Conservation (phyloP, 164 flowering plant species). For the Cinnamomum micranthum region DNA sequence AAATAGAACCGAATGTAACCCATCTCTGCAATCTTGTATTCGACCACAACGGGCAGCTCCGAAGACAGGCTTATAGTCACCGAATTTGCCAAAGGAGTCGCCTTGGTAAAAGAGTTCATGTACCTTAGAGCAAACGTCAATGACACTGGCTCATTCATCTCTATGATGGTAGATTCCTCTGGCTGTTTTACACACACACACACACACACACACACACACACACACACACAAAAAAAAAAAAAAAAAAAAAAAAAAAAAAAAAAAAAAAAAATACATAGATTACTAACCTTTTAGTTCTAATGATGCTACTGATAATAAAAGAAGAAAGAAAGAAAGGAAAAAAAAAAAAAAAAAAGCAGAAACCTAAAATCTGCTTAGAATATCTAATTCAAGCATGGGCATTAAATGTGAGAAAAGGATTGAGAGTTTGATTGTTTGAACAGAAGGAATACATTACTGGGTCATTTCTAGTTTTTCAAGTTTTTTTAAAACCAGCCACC, state of each 20-base stretch:
- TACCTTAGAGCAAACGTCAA: slow-evolving; percentile 84
- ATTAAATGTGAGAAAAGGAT: too few relatives aligned
- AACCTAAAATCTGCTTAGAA: too few relatives aligned
- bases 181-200: slow-evolving; percentile 46
- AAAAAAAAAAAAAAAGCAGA: too few relatives aligned
- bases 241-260: too few relatives aligned
- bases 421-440: too few relatives aligned
- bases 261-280: not conserved
- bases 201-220: too few relatives aligned
- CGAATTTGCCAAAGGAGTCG: slow-evolving; percentile 62
- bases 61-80: slow-evolving; percentile 83
- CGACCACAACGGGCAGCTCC: slow-evolving; percentile 82
- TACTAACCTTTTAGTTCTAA: not conserved
- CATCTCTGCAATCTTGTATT: slow-evolving; percentile 89
- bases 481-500: too few relatives aligned
- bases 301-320: not conserved
- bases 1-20: slow-evolving; percentile 71
- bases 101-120: slow-evolving; percentile 89
- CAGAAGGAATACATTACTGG: too few relatives aligned
- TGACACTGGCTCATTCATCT: slow-evolving; percentile 86
- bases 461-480: too few relatives aligned
- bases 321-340: too few relatives aligned
- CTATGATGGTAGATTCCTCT: slow-evolving; percentile 74
- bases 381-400: too few relatives aligned
- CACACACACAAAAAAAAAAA: too few relatives aligned